Evolutionary conservation across 345 rosid species (phyloP), one percentile per base, ranked within the genome.

Genomic region (Lepidium aucheri): DNA sequence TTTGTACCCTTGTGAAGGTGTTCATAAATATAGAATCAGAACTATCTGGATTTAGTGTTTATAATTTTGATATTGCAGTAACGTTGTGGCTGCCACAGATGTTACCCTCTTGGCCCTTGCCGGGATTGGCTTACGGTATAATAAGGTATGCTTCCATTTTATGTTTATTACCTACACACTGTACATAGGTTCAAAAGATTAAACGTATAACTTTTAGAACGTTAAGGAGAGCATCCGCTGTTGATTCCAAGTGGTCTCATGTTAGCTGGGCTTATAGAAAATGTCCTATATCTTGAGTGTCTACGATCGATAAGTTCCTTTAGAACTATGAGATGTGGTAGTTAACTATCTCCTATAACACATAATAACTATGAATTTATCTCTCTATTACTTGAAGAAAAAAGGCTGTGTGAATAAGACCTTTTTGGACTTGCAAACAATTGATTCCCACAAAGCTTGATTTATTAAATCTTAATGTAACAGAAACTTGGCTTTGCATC

Each of bases 401-500:
- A 33, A 47, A 18, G 46, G 32, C 43, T 35, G 30, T 26, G 30
- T 45, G 39, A 28, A 33, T 13, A 20, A 40, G 16, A 18, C 9
- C 10, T 16, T 55, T 49, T 28, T 64, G 65, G 43, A 15, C 36
- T 41, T 47, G 36, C 43, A 50, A 17, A 47, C 30, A 28, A 28
- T 17, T 63, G 9, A 43, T 43, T 55, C 66, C 51, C 44, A 20
- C 56, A 41, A 30, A 52, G 20, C 22, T 49, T 35, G 9, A 65
- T 68, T 42, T 61, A 42, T 56, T 39, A 17, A 30, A 16, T 50
- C 24, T 41, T 45, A 6, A 50, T 74, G 74, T 24, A 69, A 53
- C 88, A 93, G 97, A 89, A 93, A 81, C 82, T 93, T 47, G 97
- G 97, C 32, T 87, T 89, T 77, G 94, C 96, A 35, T 90, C 97